Percentiles rank a stretch among this genome's conserved stretches.
Evolutionary conservation across 805 yeast species (phyloP).

Genomic region (Candida sakaeoensis): DNA sequence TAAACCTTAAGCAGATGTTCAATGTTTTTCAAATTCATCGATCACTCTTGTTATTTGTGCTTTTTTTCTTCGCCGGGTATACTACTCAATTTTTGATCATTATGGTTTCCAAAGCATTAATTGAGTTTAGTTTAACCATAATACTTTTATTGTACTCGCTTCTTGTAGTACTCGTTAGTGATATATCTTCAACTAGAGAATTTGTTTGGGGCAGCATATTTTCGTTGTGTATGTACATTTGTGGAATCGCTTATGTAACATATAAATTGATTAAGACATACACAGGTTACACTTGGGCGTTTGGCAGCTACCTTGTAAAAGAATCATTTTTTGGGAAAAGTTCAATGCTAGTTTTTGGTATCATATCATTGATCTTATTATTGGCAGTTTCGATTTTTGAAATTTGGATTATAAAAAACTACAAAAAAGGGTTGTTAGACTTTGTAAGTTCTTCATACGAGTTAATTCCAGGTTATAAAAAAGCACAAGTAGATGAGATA

Average conservation of each 20-base stretch:
- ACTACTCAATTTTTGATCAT: constrained; percentile 48
- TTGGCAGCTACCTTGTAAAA: neutral
- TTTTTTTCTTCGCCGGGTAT: constrained; percentile 48
- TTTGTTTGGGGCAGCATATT: constrained; percentile 19
- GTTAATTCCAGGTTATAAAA: constrained; percentile 10
- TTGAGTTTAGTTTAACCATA: constrained; percentile 45
- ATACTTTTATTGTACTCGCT: constrained; percentile 44
- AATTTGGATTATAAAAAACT: constrained; percentile 14
- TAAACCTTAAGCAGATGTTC: constrained; percentile 35
- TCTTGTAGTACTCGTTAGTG: constrained; percentile 31
- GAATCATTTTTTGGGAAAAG: constrained; percentile 42
- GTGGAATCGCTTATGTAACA: constrained; percentile 43
- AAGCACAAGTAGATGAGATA: constrained; percentile 2
- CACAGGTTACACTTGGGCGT: constrained; percentile 32
- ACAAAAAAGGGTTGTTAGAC: constrained; percentile 19
- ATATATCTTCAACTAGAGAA: constrained; percentile 36
- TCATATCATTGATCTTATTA: constrained; percentile 36
- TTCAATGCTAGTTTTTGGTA: constrained; percentile 43
- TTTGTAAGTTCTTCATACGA: constrained; percentile 12
- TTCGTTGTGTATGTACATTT: constrained; percentile 28
- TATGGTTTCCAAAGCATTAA: constrained; percentile 33
- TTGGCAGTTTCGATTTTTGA: constrained; percentile 27
- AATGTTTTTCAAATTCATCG: constrained; percentile 38
- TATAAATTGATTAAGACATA: constrained; percentile 45
- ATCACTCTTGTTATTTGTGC: constrained; percentile 19